phyloP scores from a whole-genome alignment of 148 eudicot genomes.

The Silene latifolia region DNA sequence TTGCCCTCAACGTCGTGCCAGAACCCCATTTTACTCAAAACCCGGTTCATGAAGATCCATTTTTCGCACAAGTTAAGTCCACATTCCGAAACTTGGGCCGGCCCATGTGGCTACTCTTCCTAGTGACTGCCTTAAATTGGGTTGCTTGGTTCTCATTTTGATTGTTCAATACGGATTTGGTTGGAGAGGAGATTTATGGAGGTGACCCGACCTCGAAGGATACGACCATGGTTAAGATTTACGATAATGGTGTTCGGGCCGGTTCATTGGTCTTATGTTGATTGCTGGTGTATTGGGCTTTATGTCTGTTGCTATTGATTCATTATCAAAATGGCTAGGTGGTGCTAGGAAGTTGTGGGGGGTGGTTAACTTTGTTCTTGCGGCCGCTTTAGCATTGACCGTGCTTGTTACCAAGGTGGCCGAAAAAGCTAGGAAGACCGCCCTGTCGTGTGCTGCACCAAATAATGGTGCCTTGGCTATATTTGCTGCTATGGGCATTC shows the following conservation, averaged over 20 bases:
- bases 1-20: constrained; percentile 31
- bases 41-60: constrained; percentile 22
- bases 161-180: constrained; percentile 73
- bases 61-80: constrained; percentile 43
- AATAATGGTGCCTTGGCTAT: constrained; percentile 37
- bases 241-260: constrained; percentile 53
- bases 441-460: constrained; percentile 27
- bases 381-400: constrained; percentile 48
- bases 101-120: constrained; percentile 62
- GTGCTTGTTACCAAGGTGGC: constrained; percentile 54
- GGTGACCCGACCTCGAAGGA: constrained; percentile 30
- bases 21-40: constrained; percentile 26
- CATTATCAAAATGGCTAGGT: constrained; percentile 40
- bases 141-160: constrained; percentile 66
- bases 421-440: constrained; percentile 26
- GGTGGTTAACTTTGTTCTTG: constrained; percentile 51
- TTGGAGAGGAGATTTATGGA: constrained; percentile 67
- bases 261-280: constrained; percentile 77
- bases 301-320: constrained; percentile 48
- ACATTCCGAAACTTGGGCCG: constrained; percentile 45
- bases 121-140: constrained; percentile 65
- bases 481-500: constrained; percentile 71
- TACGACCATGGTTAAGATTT: constrained; percentile 11
- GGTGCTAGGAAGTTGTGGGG: constrained; percentile 81
- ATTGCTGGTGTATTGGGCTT: constrained; percentile 55